Evolutionary conservation across 2,329 filamentous ascomycete species (phyloP), one percentile per base, ranked within the genome.

Genomic region (Scolecobasidium constrictum): DNA sequence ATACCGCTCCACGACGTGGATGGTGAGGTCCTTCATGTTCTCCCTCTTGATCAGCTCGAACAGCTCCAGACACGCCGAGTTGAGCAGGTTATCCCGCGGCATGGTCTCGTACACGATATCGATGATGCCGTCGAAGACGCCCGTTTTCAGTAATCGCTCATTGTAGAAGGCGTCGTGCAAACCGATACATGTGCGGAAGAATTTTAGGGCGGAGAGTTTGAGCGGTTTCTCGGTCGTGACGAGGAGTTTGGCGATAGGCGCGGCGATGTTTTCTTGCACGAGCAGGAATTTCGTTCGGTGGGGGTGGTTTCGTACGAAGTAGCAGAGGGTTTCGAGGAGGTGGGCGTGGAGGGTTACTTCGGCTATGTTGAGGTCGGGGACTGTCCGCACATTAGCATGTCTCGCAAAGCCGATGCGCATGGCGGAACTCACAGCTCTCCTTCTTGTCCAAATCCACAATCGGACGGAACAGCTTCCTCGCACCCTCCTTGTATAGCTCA

Each of bases 131-230:
- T 83, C 84, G 46, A 96, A 79, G 0, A 92, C 77, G 46, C 81
- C 77, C 57, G 88, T 83, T 51, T 87, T 78, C 19, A 81, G 83
- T 52, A 96, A 75, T 52, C 94, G 82, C 42, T 81, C 82, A 54
- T 86, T 81, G 59, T 95, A 94, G 52, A 92, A 94, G 43, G 93
- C 86, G 57, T 96, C 90, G 55, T 92, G 82, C 28, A 94, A 72
- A 36, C 80, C 79, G 45, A 95, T 75, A 47, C 94, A 76, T 35
- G 84, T 85, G 23, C 90, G 83, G 67, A 96, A 90, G 65, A 94
- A 95, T 58, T 94, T 92, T 51, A 98, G 75, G 4, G 88, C 86
- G 53, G 86, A 84, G 35, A 98, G 75, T 62, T 90, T 88, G 49
- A 98, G 67, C 58, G 94, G 88, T 66, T 96, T 96, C 62, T 96